Conservation (phyloP, 495 filamentous ascomycete species). For the Trichoderma virens region DNA sequence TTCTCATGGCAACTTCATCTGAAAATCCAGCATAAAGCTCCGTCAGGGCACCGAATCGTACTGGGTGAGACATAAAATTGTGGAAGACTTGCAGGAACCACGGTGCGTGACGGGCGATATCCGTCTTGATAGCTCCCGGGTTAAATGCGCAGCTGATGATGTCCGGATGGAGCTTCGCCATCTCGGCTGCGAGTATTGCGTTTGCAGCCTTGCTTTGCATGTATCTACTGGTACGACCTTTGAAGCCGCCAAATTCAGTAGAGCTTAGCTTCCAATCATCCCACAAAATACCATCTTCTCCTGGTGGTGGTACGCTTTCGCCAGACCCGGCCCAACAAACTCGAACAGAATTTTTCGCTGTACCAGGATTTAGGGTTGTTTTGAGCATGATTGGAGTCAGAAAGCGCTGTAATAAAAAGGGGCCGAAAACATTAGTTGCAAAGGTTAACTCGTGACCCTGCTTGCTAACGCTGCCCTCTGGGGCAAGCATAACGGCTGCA, state of each 20-base stretch:
- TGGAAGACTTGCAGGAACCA: not conserved
- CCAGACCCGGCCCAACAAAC: constrained; percentile 31
- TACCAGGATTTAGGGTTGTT: constrained; percentile 16
- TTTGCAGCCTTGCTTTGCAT: constrained; percentile 32
- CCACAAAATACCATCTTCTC: constrained; percentile 10
- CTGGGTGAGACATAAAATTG: not conserved
- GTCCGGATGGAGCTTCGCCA: constrained; percentile 17
- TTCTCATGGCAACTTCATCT: not conserved
- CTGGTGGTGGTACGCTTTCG: constrained; percentile 17
- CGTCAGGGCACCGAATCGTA: not conserved
- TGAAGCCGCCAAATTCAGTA: not conserved
- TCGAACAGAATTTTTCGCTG: constrained; percentile 19
- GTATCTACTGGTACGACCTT: constrained; percentile 21
- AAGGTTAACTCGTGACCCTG: constrained; percentile 33
- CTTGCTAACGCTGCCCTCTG: constrained; percentile 22
- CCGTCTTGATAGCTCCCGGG: constrained; percentile 30
- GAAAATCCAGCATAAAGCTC: not conserved
- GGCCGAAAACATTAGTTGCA: constrained; percentile 33
- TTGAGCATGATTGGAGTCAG: constrained; percentile 32
- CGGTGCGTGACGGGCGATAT: constrained; percentile 21
- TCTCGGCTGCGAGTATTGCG: constrained; percentile 28
- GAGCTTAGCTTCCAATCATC: not conserved
- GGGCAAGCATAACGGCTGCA: constrained; percentile 29
- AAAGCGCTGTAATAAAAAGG: constrained; percentile 32
- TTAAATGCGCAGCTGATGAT: constrained; percentile 17